Conservation (phyloP, 805 yeast genomes). For the Metschnikowia rubicola region DNA sequence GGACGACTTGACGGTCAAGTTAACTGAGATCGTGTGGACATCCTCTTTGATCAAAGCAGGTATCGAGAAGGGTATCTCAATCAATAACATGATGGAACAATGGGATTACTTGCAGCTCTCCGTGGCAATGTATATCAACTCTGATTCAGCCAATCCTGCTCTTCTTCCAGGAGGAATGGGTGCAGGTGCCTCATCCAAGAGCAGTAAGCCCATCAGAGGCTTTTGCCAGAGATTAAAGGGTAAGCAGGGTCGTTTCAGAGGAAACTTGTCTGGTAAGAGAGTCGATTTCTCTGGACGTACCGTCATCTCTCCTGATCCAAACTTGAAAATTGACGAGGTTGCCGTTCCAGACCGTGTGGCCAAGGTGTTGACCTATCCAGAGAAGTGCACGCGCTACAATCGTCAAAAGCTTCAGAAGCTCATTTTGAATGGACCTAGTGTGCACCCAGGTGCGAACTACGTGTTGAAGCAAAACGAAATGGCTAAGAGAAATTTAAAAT, state of each 20-base stretch:
- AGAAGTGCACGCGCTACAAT: slow-evolving; percentile 86
- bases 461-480: slow-evolving; percentile 77
- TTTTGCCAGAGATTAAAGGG: slow-evolving; percentile 97
- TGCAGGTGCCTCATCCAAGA: slow-evolving; percentile 42
- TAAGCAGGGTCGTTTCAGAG: slow-evolving; percentile 98
- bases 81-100: slow-evolving; percentile 94
- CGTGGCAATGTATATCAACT: slow-evolving; percentile 95
- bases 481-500: slow-evolving; percentile 82
- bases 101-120: slow-evolving; percentile 97
- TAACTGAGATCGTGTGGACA: slow-evolving; percentile 96
- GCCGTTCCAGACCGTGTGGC: slow-evolving; percentile 98
- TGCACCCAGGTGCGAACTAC: slow-evolving; percentile 97
- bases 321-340: slow-evolving; percentile 89
- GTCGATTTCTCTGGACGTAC: slow-evolving; percentile 98
- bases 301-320: slow-evolving; percentile 98
- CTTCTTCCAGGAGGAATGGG: slow-evolving; percentile 67
- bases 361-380: slow-evolving; percentile 93
- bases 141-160: slow-evolving; percentile 86
- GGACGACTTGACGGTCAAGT: slow-evolving; percentile 93
- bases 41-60: slow-evolving; percentile 93
- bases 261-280: slow-evolving; percentile 96
- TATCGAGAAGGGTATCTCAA: slow-evolving; percentile 88
- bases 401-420: slow-evolving; percentile 69
- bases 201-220: slow-evolving; percentile 82
- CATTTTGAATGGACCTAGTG: slow-evolving; percentile 78